Evolutionary conservation across 2,329 filamentous ascomycete species (phyloP).

Genomic region (Diaporthe longicolla): DNA sequence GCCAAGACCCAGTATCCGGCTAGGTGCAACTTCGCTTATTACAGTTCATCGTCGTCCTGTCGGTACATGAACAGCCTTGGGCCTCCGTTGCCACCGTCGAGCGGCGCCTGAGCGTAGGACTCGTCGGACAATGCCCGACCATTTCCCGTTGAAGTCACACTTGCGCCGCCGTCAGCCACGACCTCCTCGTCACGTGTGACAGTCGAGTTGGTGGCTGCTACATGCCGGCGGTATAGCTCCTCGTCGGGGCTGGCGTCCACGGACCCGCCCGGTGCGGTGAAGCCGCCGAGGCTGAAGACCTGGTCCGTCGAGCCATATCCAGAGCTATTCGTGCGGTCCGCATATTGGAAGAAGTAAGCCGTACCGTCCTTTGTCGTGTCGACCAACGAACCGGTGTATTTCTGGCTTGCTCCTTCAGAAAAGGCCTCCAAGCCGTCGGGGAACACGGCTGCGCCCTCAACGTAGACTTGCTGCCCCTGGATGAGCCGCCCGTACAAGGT

Average conservation of each 20-base stretch:
- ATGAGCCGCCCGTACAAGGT: conserved; percentile 59
- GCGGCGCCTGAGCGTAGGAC: conserved; percentile 41
- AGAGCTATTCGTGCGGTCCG: conserved; percentile 60
- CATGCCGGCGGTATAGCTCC: conserved; percentile 70
- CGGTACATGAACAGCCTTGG: conserved; percentile 46
- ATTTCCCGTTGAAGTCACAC: conserved; percentile 16
- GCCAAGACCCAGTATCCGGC: not conserved
- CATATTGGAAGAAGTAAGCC: conserved; percentile 66
- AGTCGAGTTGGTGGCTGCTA: conserved; percentile 68
- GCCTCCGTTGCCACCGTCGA: conserved; percentile 40
- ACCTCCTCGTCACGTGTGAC: conserved; percentile 64
- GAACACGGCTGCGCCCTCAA: conserved; percentile 61
- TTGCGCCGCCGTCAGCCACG: conserved; percentile 45
- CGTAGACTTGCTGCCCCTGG: conserved; percentile 57
- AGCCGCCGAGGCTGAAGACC: conserved; percentile 66
- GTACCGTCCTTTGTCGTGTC: conserved; percentile 70
- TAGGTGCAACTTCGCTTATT: not conserved
- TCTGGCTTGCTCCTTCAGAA: conserved; percentile 46
- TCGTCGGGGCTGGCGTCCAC: conserved; percentile 47
- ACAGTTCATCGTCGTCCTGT: conserved; percentile 22
- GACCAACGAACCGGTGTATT: conserved; percentile 55
- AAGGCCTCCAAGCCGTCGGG: conserved; percentile 74
- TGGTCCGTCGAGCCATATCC: conserved; percentile 71
- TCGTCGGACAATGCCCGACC: not conserved
- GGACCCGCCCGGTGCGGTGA: conserved; percentile 47